Conservation (phyloP, 2,329 filamentous ascomycete species). For the Xylaria sp. region DNA sequence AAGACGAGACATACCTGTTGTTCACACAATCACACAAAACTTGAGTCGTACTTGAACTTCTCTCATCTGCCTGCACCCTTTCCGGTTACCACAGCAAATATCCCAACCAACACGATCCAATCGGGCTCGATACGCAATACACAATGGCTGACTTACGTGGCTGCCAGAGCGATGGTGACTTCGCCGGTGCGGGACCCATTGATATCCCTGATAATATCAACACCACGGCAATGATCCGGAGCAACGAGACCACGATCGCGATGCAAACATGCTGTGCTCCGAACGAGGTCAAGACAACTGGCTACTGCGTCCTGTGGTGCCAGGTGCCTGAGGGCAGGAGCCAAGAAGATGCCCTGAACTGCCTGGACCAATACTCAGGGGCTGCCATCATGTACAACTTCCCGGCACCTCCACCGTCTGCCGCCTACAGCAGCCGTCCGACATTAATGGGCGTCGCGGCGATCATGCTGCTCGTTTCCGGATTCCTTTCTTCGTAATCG, state of each 20-base stretch:
- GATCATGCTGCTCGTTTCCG: slow-evolving; percentile 1
- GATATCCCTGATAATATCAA: neutral
- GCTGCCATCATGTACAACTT: neutral
- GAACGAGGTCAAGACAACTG: slow-evolving; percentile 4
- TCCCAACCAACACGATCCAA: too few relatives aligned
- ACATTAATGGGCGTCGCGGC: neutral
- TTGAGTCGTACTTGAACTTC: too few relatives aligned
- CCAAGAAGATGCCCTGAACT: neutral
- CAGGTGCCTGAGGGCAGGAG: neutral
- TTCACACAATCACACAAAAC: too few relatives aligned
- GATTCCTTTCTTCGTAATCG: neutral
- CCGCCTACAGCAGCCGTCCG: neutral
- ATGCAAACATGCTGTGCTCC: slow-evolving; percentile 11
- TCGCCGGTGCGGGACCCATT: neutral
- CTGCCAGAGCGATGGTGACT: neutral
- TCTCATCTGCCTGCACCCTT: too few relatives aligned
- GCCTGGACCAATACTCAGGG: neutral
- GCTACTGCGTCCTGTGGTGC: slow-evolving; percentile 11
- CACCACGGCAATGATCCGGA: neutral
- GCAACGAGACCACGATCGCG: slow-evolving; percentile 6
- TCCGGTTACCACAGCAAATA: too few relatives aligned
- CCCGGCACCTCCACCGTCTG: neutral
- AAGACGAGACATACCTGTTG: too few relatives aligned
- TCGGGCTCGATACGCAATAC: too few relatives aligned
- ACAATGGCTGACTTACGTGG: too few relatives aligned